Percentiles rank a stretch among this genome's conserved stretches.
Evolutionary conservation across 768 basidiomycete species (phyloP).

Genomic region (Chlorophyllum brunneum): DNA sequence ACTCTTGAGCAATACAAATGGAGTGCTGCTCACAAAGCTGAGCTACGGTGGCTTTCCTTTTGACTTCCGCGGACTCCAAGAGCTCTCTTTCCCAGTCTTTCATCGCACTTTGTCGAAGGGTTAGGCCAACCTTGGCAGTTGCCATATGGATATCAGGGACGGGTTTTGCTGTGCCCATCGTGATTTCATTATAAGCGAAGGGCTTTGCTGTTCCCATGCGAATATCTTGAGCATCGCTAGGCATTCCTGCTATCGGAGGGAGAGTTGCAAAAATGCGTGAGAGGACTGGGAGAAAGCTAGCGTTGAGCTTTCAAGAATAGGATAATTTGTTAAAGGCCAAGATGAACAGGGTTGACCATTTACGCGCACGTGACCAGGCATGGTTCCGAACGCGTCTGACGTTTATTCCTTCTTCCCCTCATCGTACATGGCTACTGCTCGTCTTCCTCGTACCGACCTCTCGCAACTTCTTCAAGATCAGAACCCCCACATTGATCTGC

Average conservation of each 20-base stretch:
- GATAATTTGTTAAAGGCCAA: neutral
- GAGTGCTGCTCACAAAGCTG: slow-evolving; percentile 72
- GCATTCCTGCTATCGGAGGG: no score
- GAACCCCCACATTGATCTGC: slow-evolving; percentile 62
- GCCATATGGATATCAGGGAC: slow-evolving; percentile 65
- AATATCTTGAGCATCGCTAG: slow-evolving; percentile 38
- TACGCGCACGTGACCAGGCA: slow-evolving; percentile 3
- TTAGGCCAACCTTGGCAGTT: slow-evolving; percentile 52
- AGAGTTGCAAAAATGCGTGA: no score
- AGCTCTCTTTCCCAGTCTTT: slow-evolving; percentile 86
- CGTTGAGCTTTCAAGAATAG: neutral
- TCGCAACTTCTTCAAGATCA: slow-evolving; percentile 48
- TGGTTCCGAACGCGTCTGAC: neutral
- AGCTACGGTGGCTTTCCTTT: slow-evolving; percentile 93
- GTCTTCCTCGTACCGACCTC: slow-evolving; percentile 61
- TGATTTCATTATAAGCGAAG: slow-evolving; percentile 37
- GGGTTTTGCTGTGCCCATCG: slow-evolving; percentile 61
- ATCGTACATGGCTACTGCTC: slow-evolving; percentile 19
- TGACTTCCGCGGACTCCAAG: slow-evolving; percentile 81
- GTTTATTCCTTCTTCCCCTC: neutral
- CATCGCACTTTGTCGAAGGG: slow-evolving; percentile 52
- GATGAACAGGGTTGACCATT: neutral
- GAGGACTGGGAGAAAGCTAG: no score
- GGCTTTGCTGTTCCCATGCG: slow-evolving; percentile 82
- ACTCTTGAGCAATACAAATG: slow-evolving; percentile 2